A percentile compares a stretch with the other conserved stretches of the same genome.
Evolutionary conservation across 495 filamentous ascomycete genomes (phyloP).

Genomic region (Cercophora sp.): DNA sequence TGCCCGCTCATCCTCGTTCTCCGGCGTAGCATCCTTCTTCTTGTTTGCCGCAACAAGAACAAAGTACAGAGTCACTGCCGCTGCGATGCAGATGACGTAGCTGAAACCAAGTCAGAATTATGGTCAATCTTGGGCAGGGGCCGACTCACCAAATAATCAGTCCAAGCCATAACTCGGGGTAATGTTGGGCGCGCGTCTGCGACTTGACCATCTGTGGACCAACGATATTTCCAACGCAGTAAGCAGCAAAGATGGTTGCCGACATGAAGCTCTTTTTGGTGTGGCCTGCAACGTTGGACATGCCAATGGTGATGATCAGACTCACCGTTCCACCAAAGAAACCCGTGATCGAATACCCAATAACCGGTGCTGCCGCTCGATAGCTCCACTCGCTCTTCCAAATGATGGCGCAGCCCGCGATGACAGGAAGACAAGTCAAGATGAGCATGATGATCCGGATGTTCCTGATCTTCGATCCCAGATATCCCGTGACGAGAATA

Average conservation of each 20-base stretch:
- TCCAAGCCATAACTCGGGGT: slow-evolving; percentile 66
- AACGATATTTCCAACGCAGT: slow-evolving; percentile 68
- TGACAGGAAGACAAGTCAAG: slow-evolving; percentile 63
- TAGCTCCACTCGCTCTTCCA: slow-evolving; percentile 67
- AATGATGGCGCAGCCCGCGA: slow-evolving; percentile 69
- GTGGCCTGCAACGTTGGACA: slow-evolving; percentile 69
- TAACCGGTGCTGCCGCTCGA: slow-evolving; percentile 58
- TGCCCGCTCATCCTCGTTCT: slow-evolving; percentile 60
- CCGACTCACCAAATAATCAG: slow-evolving; percentile 63
- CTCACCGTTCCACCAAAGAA: slow-evolving; percentile 66
- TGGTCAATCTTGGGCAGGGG: too few relatives aligned
- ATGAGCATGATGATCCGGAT: slow-evolving; percentile 62
- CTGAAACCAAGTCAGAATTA: slow-evolving; percentile 33
- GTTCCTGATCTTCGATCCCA: slow-evolving; percentile 56
- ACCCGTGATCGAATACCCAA: slow-evolving; percentile 65
- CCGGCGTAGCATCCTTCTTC: slow-evolving; percentile 34
- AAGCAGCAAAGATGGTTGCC: slow-evolving; percentile 68
- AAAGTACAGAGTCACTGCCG: slow-evolving; percentile 52
- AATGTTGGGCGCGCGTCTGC: slow-evolving; percentile 57
- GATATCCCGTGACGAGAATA: slow-evolving; percentile 61
- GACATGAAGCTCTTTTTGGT: slow-evolving; percentile 77
- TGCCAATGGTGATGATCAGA: slow-evolving; percentile 62
- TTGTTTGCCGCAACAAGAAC: slow-evolving; percentile 57
- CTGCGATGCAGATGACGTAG: slow-evolving; percentile 63
- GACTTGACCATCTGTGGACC: slow-evolving; percentile 66